Conservation (phyloP, 1,139 yeast species). For the Geotrichum phurueaensis region DNA sequence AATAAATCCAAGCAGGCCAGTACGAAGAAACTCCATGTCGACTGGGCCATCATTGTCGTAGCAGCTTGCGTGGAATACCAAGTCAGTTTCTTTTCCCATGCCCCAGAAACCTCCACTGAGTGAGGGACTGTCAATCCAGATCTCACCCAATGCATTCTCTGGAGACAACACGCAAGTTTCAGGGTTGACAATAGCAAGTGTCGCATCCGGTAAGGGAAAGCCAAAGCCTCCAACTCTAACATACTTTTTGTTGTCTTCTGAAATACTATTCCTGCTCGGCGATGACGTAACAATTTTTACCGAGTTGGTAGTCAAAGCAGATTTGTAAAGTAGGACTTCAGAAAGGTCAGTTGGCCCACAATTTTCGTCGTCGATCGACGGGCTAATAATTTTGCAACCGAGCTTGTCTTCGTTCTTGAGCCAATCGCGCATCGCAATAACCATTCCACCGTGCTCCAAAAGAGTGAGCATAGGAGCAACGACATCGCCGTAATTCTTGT, state of each 20-base stretch:
- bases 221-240: constrained; percentile 89
- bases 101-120: constrained; percentile 88
- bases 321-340: constrained; percentile 74
- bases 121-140: constrained; percentile 92
- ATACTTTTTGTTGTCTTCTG: constrained; percentile 44
- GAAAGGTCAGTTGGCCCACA: constrained; percentile 47
- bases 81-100: constrained; percentile 58
- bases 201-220: constrained; percentile 88
- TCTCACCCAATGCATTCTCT: constrained; percentile 85
- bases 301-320: constrained; percentile 69
- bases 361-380: constrained; percentile 33
- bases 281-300: constrained; percentile 63
- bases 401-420: constrained; percentile 53
- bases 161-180: constrained; percentile 67
- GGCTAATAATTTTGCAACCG: constrained; percentile 37
- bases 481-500: constrained; percentile 66
- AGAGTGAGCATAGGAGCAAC: constrained; percentile 86
- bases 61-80: constrained; percentile 77
- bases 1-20: constrained; percentile 85
- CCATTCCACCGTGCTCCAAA: constrained; percentile 95
- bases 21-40: constrained; percentile 76
- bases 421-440: constrained; percentile 88
- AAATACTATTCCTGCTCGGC: constrained; percentile 37
- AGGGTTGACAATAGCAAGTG: constrained; percentile 89
- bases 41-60: constrained; percentile 60